Base-by-base conservation (phyloP, 2,329 filamentous ascomycete species). In the Talaromyces sp. region DNA sequence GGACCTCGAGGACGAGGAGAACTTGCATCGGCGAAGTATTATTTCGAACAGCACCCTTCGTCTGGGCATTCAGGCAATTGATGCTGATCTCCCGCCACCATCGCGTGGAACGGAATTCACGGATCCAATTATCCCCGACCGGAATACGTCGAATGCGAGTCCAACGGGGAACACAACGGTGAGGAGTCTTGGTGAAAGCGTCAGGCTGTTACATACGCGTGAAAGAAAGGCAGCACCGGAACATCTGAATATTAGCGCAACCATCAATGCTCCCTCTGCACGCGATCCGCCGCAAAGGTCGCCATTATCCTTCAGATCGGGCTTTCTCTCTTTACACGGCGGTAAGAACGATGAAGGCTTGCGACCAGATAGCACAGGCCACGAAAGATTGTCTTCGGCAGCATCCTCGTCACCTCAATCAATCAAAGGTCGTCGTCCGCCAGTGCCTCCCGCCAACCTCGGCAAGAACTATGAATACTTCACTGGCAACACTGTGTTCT, bases 381-480 rank as follows among this genome's bases (percentile, higher is more conserved):
- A 90, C 60, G 91, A 95, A 73, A 93, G 93, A 73, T 81, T 96
- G n/a, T 88, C 90, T 6, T 96, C 92, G 0, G 85, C 85, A 58
- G 87, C 88, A 33, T 92, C 91, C 30, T 92, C 91, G 3, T 91
- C 92, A 9, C 91, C 91, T 2, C 84, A 82, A 54, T 81, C 90
- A 57, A 70, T 76, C n/a, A 82, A 85, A 69, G 69, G 71, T 60
- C 57, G 54, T 60, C 60, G 54, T 17, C 58, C 70, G 28, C 60
- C 70, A 19, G 65, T 69, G 19, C 64, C 58, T 5, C 78, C 78
- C 53, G 66, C 73, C 27, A 56, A 81, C 39, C 71, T 84, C 60
- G 87, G 90, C 57, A 88, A 84, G 66, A 96, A 97, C 69, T 90
- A 93, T 75, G 86, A 98, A 73, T 96, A 96, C 74, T 98, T 97